Percentiles rank a stretch among this genome's conserved stretches.
phyloP scores from a whole-genome alignment of 1,284 basidiomycete species.

The Tilletia caries region DNA sequence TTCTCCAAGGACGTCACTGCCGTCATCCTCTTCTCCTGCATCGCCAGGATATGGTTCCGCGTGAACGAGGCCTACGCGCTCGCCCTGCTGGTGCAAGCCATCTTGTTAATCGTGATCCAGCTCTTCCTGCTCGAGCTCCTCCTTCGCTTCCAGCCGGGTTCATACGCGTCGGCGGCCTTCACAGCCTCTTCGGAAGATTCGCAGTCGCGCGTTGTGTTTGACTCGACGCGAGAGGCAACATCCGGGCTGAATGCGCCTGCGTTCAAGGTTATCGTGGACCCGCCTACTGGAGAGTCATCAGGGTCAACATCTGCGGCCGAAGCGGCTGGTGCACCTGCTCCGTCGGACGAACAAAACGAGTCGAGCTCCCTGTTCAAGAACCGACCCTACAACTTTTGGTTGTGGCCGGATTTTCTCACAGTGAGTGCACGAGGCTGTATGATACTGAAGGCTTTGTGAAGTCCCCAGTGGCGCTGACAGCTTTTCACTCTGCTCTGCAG shows the following conservation, averaged over 20 bases:
- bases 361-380: slow-evolving; percentile 39
- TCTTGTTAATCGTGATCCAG: slow-evolving; percentile 57
- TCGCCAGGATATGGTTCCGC: slow-evolving; percentile 60
- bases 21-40: slow-evolving; percentile 44
- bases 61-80: slow-evolving; percentile 58
- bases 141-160: slow-evolving; percentile 55
- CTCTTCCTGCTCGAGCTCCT: slow-evolving; percentile 58
- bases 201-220: slow-evolving; percentile 14
- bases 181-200: slow-evolving; percentile 19
- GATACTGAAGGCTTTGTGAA: slow-evolving; percentile 31
- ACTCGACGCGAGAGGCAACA: slow-evolving; percentile 14
- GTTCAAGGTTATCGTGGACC: slow-evolving; percentile 19
- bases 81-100: slow-evolving; percentile 31
- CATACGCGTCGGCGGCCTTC: slow-evolving; percentile 21
- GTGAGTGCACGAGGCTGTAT: slow-evolving; percentile 59
- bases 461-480: neutral
- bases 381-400: slow-evolving; percentile 74
- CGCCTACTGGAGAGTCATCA: slow-evolving; percentile 20
- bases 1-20: slow-evolving; percentile 62
- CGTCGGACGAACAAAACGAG: slow-evolving; percentile 63
- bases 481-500: slow-evolving; percentile 39
- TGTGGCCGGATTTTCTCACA: slow-evolving; percentile 60
- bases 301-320: slow-evolving; percentile 1
- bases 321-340: slow-evolving; percentile 16
- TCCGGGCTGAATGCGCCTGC: slow-evolving; percentile 18